phyloP scores from a whole-genome alignment of 495 filamentous ascomycete species.

The Parachaetomium inaequale region DNA sequence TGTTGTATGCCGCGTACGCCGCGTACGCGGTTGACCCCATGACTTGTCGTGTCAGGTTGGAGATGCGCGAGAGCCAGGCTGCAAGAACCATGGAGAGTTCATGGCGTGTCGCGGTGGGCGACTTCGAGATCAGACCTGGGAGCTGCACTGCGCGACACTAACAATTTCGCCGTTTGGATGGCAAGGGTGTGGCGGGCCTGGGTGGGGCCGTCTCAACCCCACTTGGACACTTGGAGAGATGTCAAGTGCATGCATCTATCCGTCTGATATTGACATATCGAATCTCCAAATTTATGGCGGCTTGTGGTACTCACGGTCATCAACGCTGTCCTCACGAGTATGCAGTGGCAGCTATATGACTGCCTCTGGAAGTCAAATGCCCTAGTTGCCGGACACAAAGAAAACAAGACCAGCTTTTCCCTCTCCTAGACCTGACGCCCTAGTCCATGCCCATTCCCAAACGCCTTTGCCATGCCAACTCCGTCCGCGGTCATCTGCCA shows the following conservation, averaged over 20 bases:
- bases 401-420: not conserved
- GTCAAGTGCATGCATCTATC: too few relatives aligned
- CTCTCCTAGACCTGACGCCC: slow-evolving; percentile 10
- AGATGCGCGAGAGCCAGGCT: slow-evolving; percentile 21
- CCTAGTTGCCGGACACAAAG: not conserved
- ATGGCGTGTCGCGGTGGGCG: slow-evolving; percentile 1
- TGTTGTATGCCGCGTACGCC: slow-evolving; percentile 24
- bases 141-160: slow-evolving; percentile 3
- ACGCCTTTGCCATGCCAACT: slow-evolving; percentile 11
- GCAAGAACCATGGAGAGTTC: slow-evolving; percentile 22
- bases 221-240: too few relatives aligned
- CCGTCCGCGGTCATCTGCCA: not conserved
- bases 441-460: not conserved
- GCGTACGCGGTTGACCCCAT: slow-evolving; percentile 30
- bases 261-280: too few relatives aligned
- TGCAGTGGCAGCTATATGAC: too few relatives aligned
- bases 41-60: slow-evolving; percentile 18
- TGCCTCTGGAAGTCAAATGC: not conserved
- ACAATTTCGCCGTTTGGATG: slow-evolving; percentile 20
- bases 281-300: too few relatives aligned
- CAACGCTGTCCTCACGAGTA: too few relatives aligned
- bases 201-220: too few relatives aligned
- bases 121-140: not conserved
- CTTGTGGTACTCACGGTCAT: not conserved
- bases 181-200: slow-evolving; percentile 8